phyloP scores from a whole-genome alignment of 176 grass and related monocot species.

The Oryza australiensis region DNA sequence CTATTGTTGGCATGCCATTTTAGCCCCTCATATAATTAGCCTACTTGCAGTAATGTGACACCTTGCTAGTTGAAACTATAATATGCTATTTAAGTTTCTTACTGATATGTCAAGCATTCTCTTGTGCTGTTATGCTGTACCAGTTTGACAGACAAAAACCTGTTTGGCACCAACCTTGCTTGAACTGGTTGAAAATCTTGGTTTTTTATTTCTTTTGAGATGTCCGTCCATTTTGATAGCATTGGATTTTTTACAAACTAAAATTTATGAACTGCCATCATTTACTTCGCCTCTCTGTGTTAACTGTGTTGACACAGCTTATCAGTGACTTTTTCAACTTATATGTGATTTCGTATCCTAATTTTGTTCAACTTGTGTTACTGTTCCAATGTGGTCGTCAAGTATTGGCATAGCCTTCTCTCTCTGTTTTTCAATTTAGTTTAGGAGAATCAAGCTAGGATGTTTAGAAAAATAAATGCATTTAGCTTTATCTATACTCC shows the following conservation, averaged over 20 bases:
- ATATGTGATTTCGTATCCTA: neutral
- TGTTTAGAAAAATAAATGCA: neutral
- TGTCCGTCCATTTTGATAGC: neutral
- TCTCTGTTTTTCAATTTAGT: neutral
- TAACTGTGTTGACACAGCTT: neutral
- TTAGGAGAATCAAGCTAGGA: neutral
- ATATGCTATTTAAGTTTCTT: neutral
- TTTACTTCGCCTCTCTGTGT: neutral
- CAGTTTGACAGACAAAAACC: neutral
- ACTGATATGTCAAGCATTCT: neutral
- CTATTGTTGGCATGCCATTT: neutral
- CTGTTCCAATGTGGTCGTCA: conserved; percentile 3
- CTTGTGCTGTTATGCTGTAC: neutral
- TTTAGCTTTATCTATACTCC: conserved; percentile 9
- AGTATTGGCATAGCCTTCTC: neutral
- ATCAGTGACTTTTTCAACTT: neutral
- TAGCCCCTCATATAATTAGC: neutral
- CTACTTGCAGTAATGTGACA: neutral
- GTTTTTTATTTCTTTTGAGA: neutral
- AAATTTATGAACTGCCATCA: neutral
- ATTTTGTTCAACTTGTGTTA: neutral
- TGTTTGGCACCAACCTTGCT: neutral
- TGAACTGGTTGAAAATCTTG: neutral
- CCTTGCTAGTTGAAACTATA: neutral
- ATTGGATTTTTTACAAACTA: neutral